Evolutionary conservation across 2,329 filamentous ascomycete species (phyloP), one percentile per base, ranked within the genome.

Genomic region (Zasmidium citrigriseum): DNA sequence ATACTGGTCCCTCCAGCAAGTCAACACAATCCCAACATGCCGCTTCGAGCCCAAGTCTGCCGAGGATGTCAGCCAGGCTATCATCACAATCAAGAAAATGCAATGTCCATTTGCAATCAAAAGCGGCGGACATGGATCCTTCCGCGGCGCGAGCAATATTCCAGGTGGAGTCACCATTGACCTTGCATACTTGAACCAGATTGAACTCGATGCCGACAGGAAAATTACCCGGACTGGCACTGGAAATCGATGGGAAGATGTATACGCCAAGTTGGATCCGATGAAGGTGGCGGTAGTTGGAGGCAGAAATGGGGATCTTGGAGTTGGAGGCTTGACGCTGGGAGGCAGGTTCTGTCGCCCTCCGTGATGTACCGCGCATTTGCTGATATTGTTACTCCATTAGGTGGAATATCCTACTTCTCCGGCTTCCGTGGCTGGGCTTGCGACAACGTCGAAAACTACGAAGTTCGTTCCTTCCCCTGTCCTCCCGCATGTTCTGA

Each of bases 381-480:
- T n/a, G n/a, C n/a, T n/a, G n/a, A n/a, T n/a, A n/a, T n/a, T n/a
- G n/a, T 38, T n/a, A 14, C 18, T 53, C 24, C 11, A 27, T 16
- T 14, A 50, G 56, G 41, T 27, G 51, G 56, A 16, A 65, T 70
- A 21, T 67, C 64, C 2, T 72, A 65, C 60, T 70, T 67, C 47
- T 67, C 68, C 1, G 58, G 61, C 7, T 49, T 64, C 66, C 4
- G 56, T 57, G 71, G 70, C 12, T 70, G 66, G 55, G 68, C 63
- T 11, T 68, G 68, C 45, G 70, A 73, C 54, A 68, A 64, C 22
- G 65, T 73, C 10, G 49, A 58, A 16, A 67, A 67, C 34, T 72
- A 62, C 44, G n/a, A n/a, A n/a, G n/a, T n/a, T n/a, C n/a, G n/a
- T n/a, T n/a, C n/a, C n/a, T n/a, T n/a, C n/a, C n/a, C n/a, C n/a